Evolutionary conservation across 768 basidiomycete genomes (phyloP).

Genomic region (Leccinum boreale): DNA sequence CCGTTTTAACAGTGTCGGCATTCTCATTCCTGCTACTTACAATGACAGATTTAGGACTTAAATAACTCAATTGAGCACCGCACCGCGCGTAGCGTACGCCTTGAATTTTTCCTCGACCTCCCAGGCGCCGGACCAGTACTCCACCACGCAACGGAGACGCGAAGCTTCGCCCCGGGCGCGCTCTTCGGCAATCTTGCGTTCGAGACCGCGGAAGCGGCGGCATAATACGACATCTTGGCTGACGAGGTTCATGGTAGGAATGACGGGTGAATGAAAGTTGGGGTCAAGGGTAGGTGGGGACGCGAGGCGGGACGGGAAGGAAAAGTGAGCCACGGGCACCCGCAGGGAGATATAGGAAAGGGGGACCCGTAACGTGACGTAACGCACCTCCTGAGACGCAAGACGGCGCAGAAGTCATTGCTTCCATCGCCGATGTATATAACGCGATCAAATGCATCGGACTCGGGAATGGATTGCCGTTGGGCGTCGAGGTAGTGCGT

Average conservation of each 20-base stretch:
- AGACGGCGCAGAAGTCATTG: constrained; percentile 93
- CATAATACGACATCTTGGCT: constrained; percentile 86
- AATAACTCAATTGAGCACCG: not conserved
- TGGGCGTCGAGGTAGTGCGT: constrained; percentile 61
- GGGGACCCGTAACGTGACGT: not conserved
- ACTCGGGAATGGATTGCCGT: not conserved
- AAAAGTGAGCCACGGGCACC: not conserved
- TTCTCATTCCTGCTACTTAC: not conserved
- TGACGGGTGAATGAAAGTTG: not conserved
- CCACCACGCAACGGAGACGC: constrained; percentile 69
- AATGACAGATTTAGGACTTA: not conserved
- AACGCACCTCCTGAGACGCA: constrained; percentile 68
- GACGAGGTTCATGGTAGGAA: not conserved
- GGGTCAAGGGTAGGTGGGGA: not conserved
- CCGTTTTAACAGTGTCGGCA: too few relatives aligned
- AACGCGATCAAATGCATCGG: constrained; percentile 65
- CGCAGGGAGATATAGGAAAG: not conserved
- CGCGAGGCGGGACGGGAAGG: not conserved
- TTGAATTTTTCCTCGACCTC: constrained; percentile 86
- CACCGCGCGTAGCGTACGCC: not conserved
- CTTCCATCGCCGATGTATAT: constrained; percentile 92
- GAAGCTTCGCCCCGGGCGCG: constrained; percentile 38
- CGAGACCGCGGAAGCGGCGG: constrained; percentile 72
- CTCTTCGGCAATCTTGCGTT: constrained; percentile 73
- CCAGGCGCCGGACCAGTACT: constrained; percentile 95